Evolutionary conservation across 2,329 filamentous ascomycete genomes (phyloP), one percentile per base, ranked within the genome.

Genomic region (Phialophora verrucosa): DNA sequence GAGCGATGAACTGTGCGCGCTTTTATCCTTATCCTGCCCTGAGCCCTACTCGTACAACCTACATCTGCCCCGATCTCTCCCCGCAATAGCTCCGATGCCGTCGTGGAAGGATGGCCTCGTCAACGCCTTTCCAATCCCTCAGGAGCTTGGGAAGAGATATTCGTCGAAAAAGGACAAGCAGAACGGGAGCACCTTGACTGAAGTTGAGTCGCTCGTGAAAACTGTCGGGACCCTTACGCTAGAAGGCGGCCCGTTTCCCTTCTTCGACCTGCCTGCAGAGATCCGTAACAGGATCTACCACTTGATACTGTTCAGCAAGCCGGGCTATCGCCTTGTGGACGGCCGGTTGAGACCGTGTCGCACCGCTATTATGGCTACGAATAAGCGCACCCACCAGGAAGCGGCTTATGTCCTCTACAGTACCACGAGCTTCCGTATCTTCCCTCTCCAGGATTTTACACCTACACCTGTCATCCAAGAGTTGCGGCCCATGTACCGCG

Each of bases 231-330:
- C 61, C 12, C 25, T 42, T 10, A 47, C 56, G 14, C 53, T 64
- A 38, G 67, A 56, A 55, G 62, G 69, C 35, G 62, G 69, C 32
- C 75, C 78, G 5, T 86, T 85, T 72, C 81, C 76, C 62, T 84
- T 86, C 75, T 81, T 85, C 72, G 79, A 82, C 62, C 78, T 86
- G 1, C 84, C 84, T 1, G 80, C 78, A n/a, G 84, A 86, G 68
- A 78, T 86, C 47, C 82, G 84, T 25, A 73, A 82, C n/a, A 78
- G 77, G 62, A 78, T 86, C 65, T 84, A 84, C 72, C 29, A 42
- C 27, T 35, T 71, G 25, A 59, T 65, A 27, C 57, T 69, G 50
- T 70, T 71, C 59, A 58, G 59, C 56, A 62, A 50, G 49, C 14
- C 61, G 10, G 66, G 63, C 42, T 66, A 77, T 51, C 78, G 78